Percentiles rank a stretch among this genome's conserved stretches.
Evolutionary conservation across 208 protist genomes (phyloP).

Genomic region (Leishmania tropica): DNA sequence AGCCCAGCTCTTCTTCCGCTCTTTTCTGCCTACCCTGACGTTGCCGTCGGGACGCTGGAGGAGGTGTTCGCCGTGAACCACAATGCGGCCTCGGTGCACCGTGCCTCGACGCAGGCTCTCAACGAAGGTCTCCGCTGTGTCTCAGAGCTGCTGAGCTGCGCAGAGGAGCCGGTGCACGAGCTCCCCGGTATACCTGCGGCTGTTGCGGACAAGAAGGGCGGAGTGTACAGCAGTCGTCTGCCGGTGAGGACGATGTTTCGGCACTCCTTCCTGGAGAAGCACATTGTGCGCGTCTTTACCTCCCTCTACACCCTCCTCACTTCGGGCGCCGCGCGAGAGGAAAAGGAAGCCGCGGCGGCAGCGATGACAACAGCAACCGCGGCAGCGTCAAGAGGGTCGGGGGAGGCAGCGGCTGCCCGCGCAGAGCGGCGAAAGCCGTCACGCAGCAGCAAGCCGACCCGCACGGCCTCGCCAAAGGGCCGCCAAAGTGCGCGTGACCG

Average conservation of each 20-base stretch:
- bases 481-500: slow-evolving; percentile 4
- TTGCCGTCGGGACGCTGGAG: slow-evolving; percentile 59
- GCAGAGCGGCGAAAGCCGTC: not conserved
- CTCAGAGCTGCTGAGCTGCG: slow-evolving; percentile 59
- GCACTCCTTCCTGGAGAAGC: slow-evolving; percentile 51
- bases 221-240: not conserved
- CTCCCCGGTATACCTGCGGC: slow-evolving; percentile 6
- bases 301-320: slow-evolving; percentile 74
- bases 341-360: not conserved
- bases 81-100: slow-evolving; percentile 29
- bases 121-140: slow-evolving; percentile 76
- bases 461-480: not conserved
- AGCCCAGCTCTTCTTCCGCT: slow-evolving; percentile 58
- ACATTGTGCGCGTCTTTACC: slow-evolving; percentile 68
- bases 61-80: slow-evolving; percentile 72
- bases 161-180: slow-evolving; percentile 46
- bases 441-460: not conserved
- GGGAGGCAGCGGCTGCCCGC: not conserved
- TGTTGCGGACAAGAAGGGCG: not conserved
- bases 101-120: slow-evolving; percentile 41
- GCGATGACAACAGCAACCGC: not conserved
- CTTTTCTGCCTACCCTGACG: slow-evolving; percentile 48
- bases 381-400: not conserved
- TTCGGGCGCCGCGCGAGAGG: slow-evolving; percentile 35
- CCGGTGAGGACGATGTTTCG: slow-evolving; percentile 47